Evolutionary conservation across 306 rosid species (phyloP).

Genomic region (Fragaria iinumae): DNA sequence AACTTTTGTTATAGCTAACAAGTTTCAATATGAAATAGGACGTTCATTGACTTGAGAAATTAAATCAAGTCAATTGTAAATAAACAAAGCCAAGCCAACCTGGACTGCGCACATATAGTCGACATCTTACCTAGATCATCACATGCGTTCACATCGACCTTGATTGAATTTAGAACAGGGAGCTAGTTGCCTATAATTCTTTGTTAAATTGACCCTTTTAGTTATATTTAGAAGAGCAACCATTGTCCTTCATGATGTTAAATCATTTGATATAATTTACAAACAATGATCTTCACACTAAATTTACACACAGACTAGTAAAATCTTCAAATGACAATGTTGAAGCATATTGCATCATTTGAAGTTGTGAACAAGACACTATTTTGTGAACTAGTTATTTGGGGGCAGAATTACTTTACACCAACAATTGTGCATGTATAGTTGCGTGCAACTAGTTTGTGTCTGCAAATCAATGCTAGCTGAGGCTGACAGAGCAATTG

Average conservation of each 20-base stretch:
- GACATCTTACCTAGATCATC: neutral
- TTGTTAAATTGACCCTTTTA: no score
- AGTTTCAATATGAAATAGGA: neutral
- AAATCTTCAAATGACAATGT: no score
- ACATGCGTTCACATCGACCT: neutral
- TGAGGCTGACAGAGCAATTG: neutral
- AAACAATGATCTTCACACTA: no score
- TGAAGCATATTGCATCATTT: no score
- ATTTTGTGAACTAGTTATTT: no score
- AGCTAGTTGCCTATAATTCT: neutral
- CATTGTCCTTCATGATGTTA: no score
- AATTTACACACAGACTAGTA: no score
- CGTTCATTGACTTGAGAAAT: neutral
- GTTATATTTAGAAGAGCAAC: no score
- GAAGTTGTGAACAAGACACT: no score
- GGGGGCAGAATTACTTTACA: neutral
- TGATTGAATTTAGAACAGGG: no score
- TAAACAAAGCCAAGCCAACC: neutral
- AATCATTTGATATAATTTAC: neutral
- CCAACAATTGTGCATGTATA: no score
- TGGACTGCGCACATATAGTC: neutral
- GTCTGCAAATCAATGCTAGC: neutral
- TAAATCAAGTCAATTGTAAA: neutral
- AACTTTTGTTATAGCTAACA: neutral
- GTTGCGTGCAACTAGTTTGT: neutral